Base-by-base conservation (phyloP, 2,329 filamentous ascomycete genomes). In the Rhynchosporium secalis region DNA sequence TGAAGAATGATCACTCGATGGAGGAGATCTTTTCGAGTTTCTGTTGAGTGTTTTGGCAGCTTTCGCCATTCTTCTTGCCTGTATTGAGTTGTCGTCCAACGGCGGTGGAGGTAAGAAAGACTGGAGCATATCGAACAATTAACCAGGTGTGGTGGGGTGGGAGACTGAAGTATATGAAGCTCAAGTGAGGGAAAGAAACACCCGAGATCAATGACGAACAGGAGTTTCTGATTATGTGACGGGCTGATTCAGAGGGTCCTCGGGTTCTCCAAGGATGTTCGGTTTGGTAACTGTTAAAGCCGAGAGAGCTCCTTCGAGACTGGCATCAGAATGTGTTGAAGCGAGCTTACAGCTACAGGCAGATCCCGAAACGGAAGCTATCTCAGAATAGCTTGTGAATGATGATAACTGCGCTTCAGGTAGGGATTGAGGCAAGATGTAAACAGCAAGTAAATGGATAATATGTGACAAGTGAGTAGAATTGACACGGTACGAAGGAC, bases 1-100 rank as follows among this genome's bases (percentile, higher is more conserved):
- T 48, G 77, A 73, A 61, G 72, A 75, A 61, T 78, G 75, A 48
- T 69, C 65, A 58, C 68, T 64, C 60, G 63, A 56, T 33, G 60
- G 51, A n/a, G 40, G 48, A 4, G 65, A 64, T 60, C 66, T 66
- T 58, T 70, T 70, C 13, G 65, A 66, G 55, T 46, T 57, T 56
- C 66, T 52, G 59, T 57, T 68, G 45, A 64, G 59, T 33, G 54
- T 45, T 56, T 66, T 68, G 10, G 64, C 75, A 36, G 56, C 15
- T 60, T 70, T 70, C 8, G 65, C 63, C 12, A 63, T 43, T 33
- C 62, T 67, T 56, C 63, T 69, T 20, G 62, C 47, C 26, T 61
- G 62, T 40, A 63, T 58, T 51, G 67, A 68, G 20, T 61, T 52
- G 51, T 69, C 66, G 55, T 67, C 67, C 38, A 65, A 63, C 47